Percentiles rank a stretch among this genome's conserved stretches.
Evolutionary conservation across 768 basidiomycete genomes (phyloP).

Genomic region (Strobilomyces dryophilus): DNA sequence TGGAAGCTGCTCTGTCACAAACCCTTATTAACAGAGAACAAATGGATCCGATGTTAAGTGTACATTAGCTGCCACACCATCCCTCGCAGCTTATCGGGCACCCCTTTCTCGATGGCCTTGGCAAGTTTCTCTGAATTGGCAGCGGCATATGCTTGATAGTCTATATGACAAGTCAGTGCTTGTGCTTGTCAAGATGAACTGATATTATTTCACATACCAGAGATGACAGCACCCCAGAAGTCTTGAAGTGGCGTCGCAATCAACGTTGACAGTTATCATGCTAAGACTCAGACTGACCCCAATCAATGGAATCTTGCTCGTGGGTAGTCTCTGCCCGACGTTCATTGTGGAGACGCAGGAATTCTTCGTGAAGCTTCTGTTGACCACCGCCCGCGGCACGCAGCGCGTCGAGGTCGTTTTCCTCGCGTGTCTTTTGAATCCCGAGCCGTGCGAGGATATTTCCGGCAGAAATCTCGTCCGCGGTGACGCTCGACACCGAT

Average conservation of each 20-base stretch:
- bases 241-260: constrained; percentile 39
- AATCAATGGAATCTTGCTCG: constrained; percentile 58
- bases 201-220: constrained; percentile 45
- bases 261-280: background rate
- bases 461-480: constrained; percentile 36
- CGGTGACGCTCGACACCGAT: constrained; percentile 56
- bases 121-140: constrained; percentile 76
- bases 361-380: constrained; percentile 73
- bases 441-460: constrained; percentile 55
- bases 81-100: constrained; percentile 81
- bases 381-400: constrained; percentile 59
- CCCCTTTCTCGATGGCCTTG: constrained; percentile 86
- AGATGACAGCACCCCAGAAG: constrained; percentile 95
- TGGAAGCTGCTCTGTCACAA: constrained; percentile 78
- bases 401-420: constrained; percentile 33
- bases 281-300: constrained; percentile 49
- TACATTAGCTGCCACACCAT: constrained; percentile 99
- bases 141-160: constrained; percentile 86
- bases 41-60: constrained; percentile 13
- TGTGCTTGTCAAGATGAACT: background rate
- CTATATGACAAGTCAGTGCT: constrained; percentile 34
- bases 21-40: constrained; percentile 10
- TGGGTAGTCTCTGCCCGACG: constrained; percentile 38
- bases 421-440: constrained; percentile 41
- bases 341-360: constrained; percentile 60